A percentile compares a stretch with the other conserved stretches of the same genome.
Evolutionary conservation across 805 yeast species (phyloP).

Genomic region (Kuraishia piskuri): DNA sequence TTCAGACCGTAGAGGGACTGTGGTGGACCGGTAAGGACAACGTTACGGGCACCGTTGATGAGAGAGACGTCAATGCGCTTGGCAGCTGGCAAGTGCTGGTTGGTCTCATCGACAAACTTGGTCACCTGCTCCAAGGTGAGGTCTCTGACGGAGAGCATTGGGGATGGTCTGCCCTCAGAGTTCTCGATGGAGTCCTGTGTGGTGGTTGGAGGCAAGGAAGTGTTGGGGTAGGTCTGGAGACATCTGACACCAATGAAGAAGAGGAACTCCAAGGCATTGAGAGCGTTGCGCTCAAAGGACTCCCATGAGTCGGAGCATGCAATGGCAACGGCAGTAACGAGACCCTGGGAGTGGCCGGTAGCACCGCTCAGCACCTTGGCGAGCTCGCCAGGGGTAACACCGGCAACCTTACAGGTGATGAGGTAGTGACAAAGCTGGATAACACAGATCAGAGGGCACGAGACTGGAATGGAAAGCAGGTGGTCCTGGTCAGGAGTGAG

Average conservation of each 20-base stretch:
- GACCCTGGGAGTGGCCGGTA: conserved; percentile 87
- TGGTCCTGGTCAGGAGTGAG: conserved; percentile 86
- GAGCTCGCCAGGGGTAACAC: conserved; percentile 84
- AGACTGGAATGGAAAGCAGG: conserved; percentile 82
- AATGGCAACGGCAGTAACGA: conserved; percentile 88
- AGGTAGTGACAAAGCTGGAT: conserved; percentile 93
- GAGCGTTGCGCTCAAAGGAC: conserved; percentile 60
- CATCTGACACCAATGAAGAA: conserved; percentile 94
- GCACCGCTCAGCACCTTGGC: conserved; percentile 62
- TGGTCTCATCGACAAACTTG: conserved; percentile 72
- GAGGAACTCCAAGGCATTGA: conserved; percentile 74
- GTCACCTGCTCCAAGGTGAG: conserved; percentile 75
- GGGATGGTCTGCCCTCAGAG: conserved; percentile 95
- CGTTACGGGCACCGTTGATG: conserved; percentile 90
- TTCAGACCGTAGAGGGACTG: conserved; percentile 95
- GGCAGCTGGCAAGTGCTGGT: conserved; percentile 85
- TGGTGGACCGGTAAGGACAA: conserved; percentile 97
- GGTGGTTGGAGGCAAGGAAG: conserved; percentile 89
- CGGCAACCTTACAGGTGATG: conserved; percentile 75
- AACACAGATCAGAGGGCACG: conserved; percentile 95
- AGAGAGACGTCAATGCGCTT: conserved; percentile 87
- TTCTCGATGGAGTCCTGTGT: conserved; percentile 86
- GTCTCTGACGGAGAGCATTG: conserved; percentile 94
- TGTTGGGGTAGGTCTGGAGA: conserved; percentile 83
- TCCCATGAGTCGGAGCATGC: conserved; percentile 82